Evolutionary conservation across 805 yeast genomes (phyloP), one percentile per base, ranked within the genome.

Genomic region (Yarrowia sp.): DNA sequence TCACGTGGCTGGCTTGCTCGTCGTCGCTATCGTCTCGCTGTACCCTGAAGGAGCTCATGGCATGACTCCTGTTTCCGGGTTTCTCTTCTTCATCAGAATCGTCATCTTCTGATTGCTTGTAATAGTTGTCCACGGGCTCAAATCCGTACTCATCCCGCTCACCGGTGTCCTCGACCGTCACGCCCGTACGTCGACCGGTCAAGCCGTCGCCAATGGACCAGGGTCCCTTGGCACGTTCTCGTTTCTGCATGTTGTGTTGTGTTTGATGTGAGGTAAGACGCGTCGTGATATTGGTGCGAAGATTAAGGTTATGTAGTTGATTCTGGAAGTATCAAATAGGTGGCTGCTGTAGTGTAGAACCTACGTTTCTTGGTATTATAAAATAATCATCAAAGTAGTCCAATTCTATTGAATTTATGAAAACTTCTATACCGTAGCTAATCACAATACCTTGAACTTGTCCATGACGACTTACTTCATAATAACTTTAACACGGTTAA

Each of bases 1-100:
- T 32, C 26, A 32, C 38, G 38, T 30, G 54, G 19, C 17, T 9
- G 1, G 24, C 22, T 7, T 35, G 32, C 7, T 54, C 63, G 16
- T 43, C 63, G 22, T 58, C 63, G 12, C 63, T 58, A 6, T 41
- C 63, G 17, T 43, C 61, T 5, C 46, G 43, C 40, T 26, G 46
- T 2, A 54, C 61, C 19, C 12, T 22, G 36, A 36, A 51, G 32
- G 32, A 40, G 22, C 35, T 30, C 32, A 33, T 33, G 10, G 4
- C 17, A 2, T 33, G 58, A 7, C 21, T 28, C 4, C n/a, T 28
- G 11, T 22, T 51, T 2, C 12, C 10, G 2, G 30, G 30, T 16
- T 1, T 52, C 22, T 38, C 16, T 3, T 33, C 41, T n/a, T 32
- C 43, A 10, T 51, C 59, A 2, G 26, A 30, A 9, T 43, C 48